These are phyloP conservation scores for Ampelocalamus luodianensis DNA, from an alignment of 176 grass and related monocot genomes.

Conservation along the genomic window DNA sequence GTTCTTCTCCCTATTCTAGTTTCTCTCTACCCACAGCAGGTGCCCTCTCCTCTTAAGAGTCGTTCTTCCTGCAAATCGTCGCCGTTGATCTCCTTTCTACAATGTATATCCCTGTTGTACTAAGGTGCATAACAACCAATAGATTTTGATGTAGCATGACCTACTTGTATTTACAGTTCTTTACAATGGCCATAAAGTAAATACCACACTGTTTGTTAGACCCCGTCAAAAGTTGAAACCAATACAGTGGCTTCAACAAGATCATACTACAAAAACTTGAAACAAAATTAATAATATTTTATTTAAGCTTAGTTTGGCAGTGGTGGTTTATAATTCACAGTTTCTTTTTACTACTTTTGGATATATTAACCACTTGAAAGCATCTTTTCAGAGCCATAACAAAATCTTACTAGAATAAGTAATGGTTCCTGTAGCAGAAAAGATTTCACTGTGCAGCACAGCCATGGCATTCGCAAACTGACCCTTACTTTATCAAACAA, in stretches of 20 bases:
- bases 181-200: slow-evolving; percentile 9
- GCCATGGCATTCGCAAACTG: background rate
- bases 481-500: background rate
- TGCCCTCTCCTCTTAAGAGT: background rate
- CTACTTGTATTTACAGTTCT: background rate
- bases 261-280: background rate
- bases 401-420: slow-evolving; percentile 11
- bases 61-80: background rate
- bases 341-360: background rate
- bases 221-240: background rate
- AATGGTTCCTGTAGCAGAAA: background rate
- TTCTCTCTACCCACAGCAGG: background rate
- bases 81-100: background rate
- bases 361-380: background rate
- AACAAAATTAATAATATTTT: background rate
- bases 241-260: background rate
- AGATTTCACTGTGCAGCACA: background rate
- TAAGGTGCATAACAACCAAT: background rate
- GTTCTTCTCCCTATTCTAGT: background rate
- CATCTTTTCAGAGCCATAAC: slow-evolving; percentile 6
- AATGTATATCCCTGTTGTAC: background rate
- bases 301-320: background rate
- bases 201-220: background rate
- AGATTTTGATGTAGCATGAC: background rate
- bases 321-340: background rate